Percentiles rank a stretch among this genome's conserved stretches.
Conservation (phyloP, 2,329 filamentous ascomycete species). For the Balansia obtecta region DNA sequence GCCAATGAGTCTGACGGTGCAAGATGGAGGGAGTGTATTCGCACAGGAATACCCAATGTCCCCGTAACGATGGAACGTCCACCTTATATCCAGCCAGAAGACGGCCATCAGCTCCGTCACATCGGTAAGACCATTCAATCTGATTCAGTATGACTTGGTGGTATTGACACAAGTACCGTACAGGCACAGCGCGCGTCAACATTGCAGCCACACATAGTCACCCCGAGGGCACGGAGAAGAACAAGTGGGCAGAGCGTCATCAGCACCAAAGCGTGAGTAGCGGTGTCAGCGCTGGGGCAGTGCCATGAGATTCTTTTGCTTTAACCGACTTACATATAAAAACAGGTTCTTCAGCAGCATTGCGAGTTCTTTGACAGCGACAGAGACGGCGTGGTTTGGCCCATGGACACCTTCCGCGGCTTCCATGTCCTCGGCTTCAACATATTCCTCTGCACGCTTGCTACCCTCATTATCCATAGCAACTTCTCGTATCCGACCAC, state of each 20-base stretch:
- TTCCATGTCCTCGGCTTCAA: constrained; percentile 28
- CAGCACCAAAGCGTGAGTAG: constrained; percentile 18
- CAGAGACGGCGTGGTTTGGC: constrained; percentile 26
- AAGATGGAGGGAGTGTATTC: background rate
- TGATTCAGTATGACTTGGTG: background rate
- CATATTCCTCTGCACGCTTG: constrained; percentile 24
- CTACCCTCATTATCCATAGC: constrained; percentile 26
- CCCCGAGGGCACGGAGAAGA: constrained; percentile 21
- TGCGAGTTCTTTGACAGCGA: constrained; percentile 28
- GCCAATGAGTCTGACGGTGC: background rate
- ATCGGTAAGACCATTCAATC: constrained; percentile 10
- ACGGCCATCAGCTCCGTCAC: constrained; percentile 15
- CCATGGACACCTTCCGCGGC: constrained; percentile 25
- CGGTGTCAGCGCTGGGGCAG: background rate
- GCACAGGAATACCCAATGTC: background rate
- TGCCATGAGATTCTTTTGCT: background rate
- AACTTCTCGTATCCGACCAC: constrained; percentile 33
- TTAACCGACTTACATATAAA: no score
- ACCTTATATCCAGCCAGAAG: constrained; percentile 17
- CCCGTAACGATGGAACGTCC: constrained; percentile 16
- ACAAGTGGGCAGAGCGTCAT: constrained; percentile 18
- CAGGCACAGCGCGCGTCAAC: constrained; percentile 23
- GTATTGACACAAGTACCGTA: background rate
- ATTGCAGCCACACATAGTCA: constrained; percentile 21
- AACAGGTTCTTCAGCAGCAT: constrained; percentile 25